Evolutionary conservation across 2,329 filamentous ascomycete genomes (phyloP), one percentile per base, ranked within the genome.

Genomic region (Magnaporthiopsis incrustans): DNA sequence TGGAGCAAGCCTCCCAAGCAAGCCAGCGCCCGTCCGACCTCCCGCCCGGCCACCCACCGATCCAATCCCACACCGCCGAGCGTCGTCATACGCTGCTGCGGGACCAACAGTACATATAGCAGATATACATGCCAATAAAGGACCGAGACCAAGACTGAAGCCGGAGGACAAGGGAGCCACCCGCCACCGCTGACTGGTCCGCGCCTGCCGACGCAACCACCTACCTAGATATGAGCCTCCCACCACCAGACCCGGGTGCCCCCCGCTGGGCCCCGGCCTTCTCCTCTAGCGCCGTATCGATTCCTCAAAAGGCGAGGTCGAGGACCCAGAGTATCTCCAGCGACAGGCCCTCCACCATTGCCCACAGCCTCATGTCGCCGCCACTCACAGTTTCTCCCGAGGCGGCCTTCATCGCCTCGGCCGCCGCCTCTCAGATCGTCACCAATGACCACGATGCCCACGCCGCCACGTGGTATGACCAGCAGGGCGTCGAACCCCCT

Each of bases 361-460:
- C 82, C 71, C 79, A 81, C 71, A 82, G 82, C 70, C 77, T 89
- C 61, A 81, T 85, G 74, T 85, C 86, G 60, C 89, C 90, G 63
- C 89, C 91, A 25, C 74, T 84, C 44, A 79, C 80, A 61, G 83
- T 94, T 65, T 87, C 87, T 59, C 95, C 94, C 12, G 81, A 89
- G 68, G 89, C 95, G 35, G 90, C 88, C 25, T 99, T 96, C 77
- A 93, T 99, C 71, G 93, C 94, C 60, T 82, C 87, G 38, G 89
- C 92, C 59, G 92, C 94, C 65, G 95, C 94, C 62, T 92, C 91
- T 25, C 92, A 97, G 74, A 94, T 96, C 67, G 88, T 98, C 69
- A 94, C 91, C 65, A 92, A 92, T 72, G 89, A 96, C 72, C 89
- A 95, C 76, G 90, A 94, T 71, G 87, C 84, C 68, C 87, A 89